phyloP scores from a whole-genome alignment of 225 moss, liverwort and hornwort genomes.

The Asterella californica region DNA sequence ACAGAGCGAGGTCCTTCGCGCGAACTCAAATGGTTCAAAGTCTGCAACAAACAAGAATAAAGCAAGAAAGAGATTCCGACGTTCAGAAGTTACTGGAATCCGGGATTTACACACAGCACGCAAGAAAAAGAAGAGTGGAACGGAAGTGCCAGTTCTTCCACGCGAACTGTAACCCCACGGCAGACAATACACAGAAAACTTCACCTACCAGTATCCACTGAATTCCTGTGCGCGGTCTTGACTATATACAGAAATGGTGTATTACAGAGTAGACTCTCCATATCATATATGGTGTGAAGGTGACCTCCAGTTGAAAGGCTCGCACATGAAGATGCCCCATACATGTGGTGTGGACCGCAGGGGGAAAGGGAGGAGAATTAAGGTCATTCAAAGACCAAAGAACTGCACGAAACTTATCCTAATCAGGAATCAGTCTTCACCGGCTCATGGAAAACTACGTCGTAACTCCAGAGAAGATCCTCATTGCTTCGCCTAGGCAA shows the following conservation, averaged over 20 bases:
- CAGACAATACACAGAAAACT: no score
- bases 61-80: no score
- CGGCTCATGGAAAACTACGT: slow-evolving; percentile 13
- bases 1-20: no score
- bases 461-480: slow-evolving; percentile 4
- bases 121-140: no score
- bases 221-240: not conserved
- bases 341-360: slow-evolving; percentile 20
- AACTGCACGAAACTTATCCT: slow-evolving; percentile 22
- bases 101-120: no score
- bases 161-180: no score
- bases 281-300: slow-evolving; percentile 16
- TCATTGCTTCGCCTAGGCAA: slow-evolving; percentile 6
- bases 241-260: slow-evolving; percentile 35
- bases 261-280: slow-evolving; percentile 22
- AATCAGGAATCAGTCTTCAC: slow-evolving; percentile 11
- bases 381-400: slow-evolving; percentile 15
- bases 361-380: slow-evolving; percentile 18
- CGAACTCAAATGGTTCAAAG: no score
- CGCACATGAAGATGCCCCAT: slow-evolving; percentile 24
- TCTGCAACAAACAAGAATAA: no score
- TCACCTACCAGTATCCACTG: no score
- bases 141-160: no score
- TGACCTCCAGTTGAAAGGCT: slow-evolving; percentile 22
- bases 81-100: no score